Evolutionary conservation across 129 eudicot genomes (phyloP), one percentile per base, ranked within the genome.

Genomic region (Arctium minus): DNA sequence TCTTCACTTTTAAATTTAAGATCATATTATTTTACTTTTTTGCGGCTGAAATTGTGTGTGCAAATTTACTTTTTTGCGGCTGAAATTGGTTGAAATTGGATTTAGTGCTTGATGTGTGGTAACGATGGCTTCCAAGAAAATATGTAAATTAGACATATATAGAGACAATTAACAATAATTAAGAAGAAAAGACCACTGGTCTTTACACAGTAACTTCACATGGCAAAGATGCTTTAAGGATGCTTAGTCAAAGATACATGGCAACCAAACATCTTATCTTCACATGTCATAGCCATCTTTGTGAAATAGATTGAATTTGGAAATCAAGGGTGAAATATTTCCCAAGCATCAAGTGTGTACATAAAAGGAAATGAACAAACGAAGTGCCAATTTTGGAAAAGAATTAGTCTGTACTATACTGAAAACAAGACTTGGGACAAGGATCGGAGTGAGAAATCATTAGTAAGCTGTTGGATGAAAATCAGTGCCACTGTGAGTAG

Each of bases 241-340:
- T 74, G 75, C 48, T 73, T 12, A 73, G 80, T 72, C 46, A 84
- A 8, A 79, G 44, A 60, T 62, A 62, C 60, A 73, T 40, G 60
- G 48, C 67, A 62, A 53, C 31, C 80, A 40, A 74, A 31, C 11
- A 76, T 11, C 32, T 33, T 76, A 35, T 48, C 29, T 44, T 7
- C 64, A 75, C 67, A 75, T 44, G 79, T 36, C 15, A 75, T 33
- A 75, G 64, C 18, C 56, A 44, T 75, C 67, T 27, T 38, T 75
- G 79, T 42, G 65, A 44, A 22, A 53, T 53, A 53, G 22, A 15
- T 27, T 15, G 27, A 53, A 53, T 53, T 53, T 53, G 65, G 65
- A 53, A 53, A 53, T 15, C 22, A 53, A 53, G 18, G 65, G 65
- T 53, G 65, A 53, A 53, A 53, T 53, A 53, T 27, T 53, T 53